Base-by-base conservation (phyloP, 2,329 filamentous ascomycete species). In the Didymella lethalis region DNA sequence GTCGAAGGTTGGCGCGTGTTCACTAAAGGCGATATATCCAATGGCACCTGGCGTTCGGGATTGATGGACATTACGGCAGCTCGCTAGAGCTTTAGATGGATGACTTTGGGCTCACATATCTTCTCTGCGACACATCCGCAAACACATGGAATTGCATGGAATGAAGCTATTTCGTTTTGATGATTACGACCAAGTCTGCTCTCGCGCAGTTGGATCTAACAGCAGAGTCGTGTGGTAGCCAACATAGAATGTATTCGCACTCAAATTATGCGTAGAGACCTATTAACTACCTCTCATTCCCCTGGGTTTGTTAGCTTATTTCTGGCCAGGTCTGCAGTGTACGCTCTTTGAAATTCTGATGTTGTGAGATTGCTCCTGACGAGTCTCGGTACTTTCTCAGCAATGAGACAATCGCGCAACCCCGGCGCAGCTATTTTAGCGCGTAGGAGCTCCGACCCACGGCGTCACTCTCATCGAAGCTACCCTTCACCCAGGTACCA, bases 371-470 rank as follows among this genome's bases (percentile, higher is more conserved):
- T 40, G n/a, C n/a, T 34, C 7, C 10, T 26, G 25, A 44, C 3
- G 28, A 43, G n/a, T 28, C 25, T n/a, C 12, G 6, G 25, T 23
- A 25, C 23, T 43, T n/a, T 26, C 40, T 20, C 11, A 43, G 40
- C 40, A 20, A 44, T 36, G 50, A 59, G 46, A 46, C 50, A 47
- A 50, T 47, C 46, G 50, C 50, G 56, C 36, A 48, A 50, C 46
- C 50, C 50, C 50, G 34, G 56, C 44, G 25, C 32, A 48, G 16
- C 32, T 25, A 32, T 41, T 34, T 48, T 59, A 59, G 57, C 57
- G 57, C 48, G 52, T 48, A 18, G 46, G 36, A 59, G 57, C 52
- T 60, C 57, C 57, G 57, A 55, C 57, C 57, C 46, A 48, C 52
- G 52, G 52, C 34, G 44, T 40, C 43, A 48, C 52, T 41, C 45